phyloP scores from a whole-genome alignment of 1,284 basidiomycete genomes.

The Fomes fomentarius region DNA sequence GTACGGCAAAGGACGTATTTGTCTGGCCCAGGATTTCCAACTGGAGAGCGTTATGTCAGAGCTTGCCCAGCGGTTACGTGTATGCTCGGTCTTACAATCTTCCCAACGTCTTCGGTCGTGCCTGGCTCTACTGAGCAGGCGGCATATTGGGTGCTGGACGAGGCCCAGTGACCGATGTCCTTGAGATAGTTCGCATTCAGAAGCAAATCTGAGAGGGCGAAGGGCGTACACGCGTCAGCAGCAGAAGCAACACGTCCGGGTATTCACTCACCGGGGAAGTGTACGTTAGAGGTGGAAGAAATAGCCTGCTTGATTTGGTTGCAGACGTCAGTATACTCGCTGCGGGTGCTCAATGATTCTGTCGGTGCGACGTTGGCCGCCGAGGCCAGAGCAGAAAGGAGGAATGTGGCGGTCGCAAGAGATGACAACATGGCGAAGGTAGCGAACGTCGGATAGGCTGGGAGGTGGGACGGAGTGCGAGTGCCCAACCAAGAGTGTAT shows the following conservation, averaged over 20 bases:
- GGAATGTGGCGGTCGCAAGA: conserved; percentile 23
- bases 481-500: background rate
- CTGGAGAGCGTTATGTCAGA: background rate
- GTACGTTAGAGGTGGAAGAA: conserved; percentile 36
- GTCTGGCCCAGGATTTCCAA: background rate
- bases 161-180: conserved; percentile 35
- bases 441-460: background rate
- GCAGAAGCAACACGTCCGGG: background rate
- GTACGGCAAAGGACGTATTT: conserved; percentile 35
- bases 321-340: conserved; percentile 14
- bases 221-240: background rate
- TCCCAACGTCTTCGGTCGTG: conserved; percentile 31
- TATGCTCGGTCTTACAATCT: conserved; percentile 24
- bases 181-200: conserved; percentile 23
- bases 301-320: conserved; percentile 26
- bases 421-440: conserved; percentile 16
- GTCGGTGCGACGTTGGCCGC: background rate
- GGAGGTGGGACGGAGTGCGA: background rate
- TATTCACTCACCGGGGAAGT: conserved; percentile 34
- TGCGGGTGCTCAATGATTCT: conserved; percentile 5
- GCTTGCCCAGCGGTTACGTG: background rate
- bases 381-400: conserved; percentile 5
- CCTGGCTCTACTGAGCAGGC: conserved; percentile 32
- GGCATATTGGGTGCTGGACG: conserved; percentile 28
- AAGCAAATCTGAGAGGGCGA: conserved; percentile 2